A percentile compares a stretch with the other conserved stretches of the same genome.
Evolutionary conservation across 768 basidiomycete genomes (phyloP).

Genomic region (Leucosporidium scottii): DNA sequence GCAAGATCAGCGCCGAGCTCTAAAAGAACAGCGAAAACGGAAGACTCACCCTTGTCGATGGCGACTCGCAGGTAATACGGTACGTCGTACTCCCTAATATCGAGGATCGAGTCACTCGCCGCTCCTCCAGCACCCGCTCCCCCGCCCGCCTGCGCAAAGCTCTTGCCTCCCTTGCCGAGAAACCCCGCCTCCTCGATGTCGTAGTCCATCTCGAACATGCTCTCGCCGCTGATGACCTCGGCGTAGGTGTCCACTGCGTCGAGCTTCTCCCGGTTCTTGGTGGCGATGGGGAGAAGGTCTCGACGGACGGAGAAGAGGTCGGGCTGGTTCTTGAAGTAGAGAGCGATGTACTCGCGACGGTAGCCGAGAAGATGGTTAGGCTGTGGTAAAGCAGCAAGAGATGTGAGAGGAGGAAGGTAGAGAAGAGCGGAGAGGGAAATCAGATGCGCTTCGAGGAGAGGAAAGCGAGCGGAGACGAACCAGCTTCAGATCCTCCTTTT

Average conservation of each 20-base stretch:
- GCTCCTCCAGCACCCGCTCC: constrained; percentile 44
- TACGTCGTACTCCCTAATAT: constrained; percentile 92
- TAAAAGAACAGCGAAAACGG: background rate
- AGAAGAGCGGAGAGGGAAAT: background rate
- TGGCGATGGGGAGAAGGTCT: constrained; percentile 80
- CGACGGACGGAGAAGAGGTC: constrained; percentile 81
- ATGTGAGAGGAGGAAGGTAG: too few species aligned
- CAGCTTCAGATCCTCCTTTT: constrained; percentile 87
- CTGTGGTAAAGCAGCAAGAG: too few species aligned
- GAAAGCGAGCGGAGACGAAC: constrained; percentile 35
- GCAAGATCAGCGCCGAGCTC: background rate
- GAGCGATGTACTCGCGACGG: constrained; percentile 74
- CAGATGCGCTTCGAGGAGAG: background rate
- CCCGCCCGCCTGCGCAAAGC: constrained; percentile 13
- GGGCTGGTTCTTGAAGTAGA: constrained; percentile 86
- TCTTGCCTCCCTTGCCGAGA: constrained; percentile 33
- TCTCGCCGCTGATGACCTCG: constrained; percentile 72
- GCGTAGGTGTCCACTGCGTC: constrained; percentile 96
- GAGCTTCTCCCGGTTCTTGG: constrained; percentile 82
- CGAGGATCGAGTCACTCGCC: constrained; percentile 74
- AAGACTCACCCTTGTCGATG: constrained; percentile 69
- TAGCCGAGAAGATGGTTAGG: constrained; percentile 98
- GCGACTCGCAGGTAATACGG: constrained; percentile 98
- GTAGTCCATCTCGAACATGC: constrained; percentile 35
- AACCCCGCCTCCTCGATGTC: constrained; percentile 48